Evolutionary conservation across 164 flowering plant species (phyloP), one percentile per base, ranked within the genome.

Genomic region (Euptelea pleiosperma): DNA sequence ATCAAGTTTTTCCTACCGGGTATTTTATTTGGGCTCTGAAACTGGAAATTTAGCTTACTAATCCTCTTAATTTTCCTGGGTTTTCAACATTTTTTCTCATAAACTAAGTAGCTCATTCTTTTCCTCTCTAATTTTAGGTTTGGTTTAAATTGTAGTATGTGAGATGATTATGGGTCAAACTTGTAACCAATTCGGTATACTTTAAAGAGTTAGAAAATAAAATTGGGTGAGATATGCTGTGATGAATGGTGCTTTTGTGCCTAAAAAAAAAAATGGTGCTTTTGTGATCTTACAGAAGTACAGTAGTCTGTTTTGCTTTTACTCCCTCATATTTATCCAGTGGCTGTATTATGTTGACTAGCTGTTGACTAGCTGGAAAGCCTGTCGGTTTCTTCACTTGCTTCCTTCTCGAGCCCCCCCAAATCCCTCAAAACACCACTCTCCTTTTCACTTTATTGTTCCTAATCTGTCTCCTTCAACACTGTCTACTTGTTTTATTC

Each of bases 351-450:
- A 48, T 60, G 19, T 60, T 49, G 52, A 53, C 33, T 54, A 29
- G n/a, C n/a, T n/a, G n/a, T n/a, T n/a, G n/a, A n/a, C 33, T 54
- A 29, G 34, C 28, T 52, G n/a, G 52, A 62, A 53, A 7, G 50
- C 35, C 21, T 52, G 52, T 52, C 24, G 30, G 30, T 51, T 48
- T 50, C 35, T 45, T 22, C 51, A 10, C 18, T 41, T 29, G 41
- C 33, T 22, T 24, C n/a, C 49, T 29, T 28, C 45, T 68, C 52
- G 72, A 63, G 72, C 60, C 67, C 67, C n/a, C 62, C 30, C 55
- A 44, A 51, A 49, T 33, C 26, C 48, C 43, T 16, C 30, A 36
- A n/a, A 18, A 19, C 21, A 15, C 52, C 8, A 18, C 10, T 22
- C 15, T 39, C 10, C 18, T 12, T 15, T 28, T 42, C 41, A 8